Conservation (phyloP, 441 rosid genomes). For the Codiaeum variegatum region DNA sequence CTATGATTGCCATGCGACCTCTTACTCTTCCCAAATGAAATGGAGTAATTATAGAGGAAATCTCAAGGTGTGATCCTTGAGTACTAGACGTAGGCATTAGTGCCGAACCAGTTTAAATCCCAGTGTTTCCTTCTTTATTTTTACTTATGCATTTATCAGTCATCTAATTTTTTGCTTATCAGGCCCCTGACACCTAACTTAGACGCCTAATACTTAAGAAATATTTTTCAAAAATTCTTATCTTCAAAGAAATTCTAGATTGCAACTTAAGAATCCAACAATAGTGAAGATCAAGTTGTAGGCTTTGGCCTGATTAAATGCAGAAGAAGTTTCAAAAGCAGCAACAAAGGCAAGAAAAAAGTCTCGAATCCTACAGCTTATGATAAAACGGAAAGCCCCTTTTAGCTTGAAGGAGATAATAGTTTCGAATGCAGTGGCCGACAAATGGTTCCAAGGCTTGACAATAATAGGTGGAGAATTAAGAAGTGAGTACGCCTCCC, state of each 20-base stretch:
- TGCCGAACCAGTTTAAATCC: too few species aligned
- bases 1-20: constrained; percentile 91
- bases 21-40: too few species aligned
- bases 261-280: constrained; percentile 67
- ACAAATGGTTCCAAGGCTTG: constrained; percentile 65
- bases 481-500: constrained; percentile 74
- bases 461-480: constrained; percentile 54
- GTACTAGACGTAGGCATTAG: too few species aligned
- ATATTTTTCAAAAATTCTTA: too few species aligned
- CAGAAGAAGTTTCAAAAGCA: constrained; percentile 91
- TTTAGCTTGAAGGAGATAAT: constrained; percentile 53
- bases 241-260: too few species aligned
- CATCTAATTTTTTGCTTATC: too few species aligned
- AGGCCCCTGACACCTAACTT: too few species aligned
- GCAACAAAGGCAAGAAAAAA: constrained; percentile 96
- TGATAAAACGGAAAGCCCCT: constrained; percentile 51
- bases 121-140: too few species aligned
- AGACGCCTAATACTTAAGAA: too few species aligned
- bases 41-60: too few species aligned
- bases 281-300: constrained; percentile 90
- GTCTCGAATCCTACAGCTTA: constrained; percentile 82
- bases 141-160: too few species aligned
- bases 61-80: too few species aligned
- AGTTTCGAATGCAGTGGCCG: constrained; percentile 79
- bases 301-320: constrained; percentile 87